Evolutionary conservation across 2,329 filamentous ascomycete genomes (phyloP), one percentile per base, ranked within the genome.

Genomic region (Alternaria conjuncta): DNA sequence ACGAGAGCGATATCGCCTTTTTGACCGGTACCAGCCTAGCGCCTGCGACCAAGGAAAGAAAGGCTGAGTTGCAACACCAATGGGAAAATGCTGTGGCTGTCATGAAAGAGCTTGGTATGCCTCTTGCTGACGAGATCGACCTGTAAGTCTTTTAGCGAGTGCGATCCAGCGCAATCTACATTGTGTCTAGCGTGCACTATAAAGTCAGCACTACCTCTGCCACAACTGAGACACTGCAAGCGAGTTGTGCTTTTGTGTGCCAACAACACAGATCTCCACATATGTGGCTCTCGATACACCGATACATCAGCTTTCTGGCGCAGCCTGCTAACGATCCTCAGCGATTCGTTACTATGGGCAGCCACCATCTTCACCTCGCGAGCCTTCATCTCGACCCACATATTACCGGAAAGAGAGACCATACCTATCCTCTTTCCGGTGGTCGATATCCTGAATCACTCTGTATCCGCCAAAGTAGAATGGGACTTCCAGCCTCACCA

Each of bases 311-410:
- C 51, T 53, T 18, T 32, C 23, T 13, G 43, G 25, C 26, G 32
- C 57, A 30, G 18, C 47, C 50, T 30, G 64, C 74, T 76, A 60
- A 75, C 65, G 10, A 23, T 5, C 46, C 44, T 18, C 73, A 86
- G 84, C 81, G 75, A 83, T 44, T 78, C 82, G 13, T 84, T 82
- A 65, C 72, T 80, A 44, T 86, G 85, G 83, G 83, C 85, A n/a
- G 80, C 83, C 15, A 85, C 83, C 6, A 82, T 86, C 21, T 84
- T 83, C 69, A 83, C 83, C 5, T 86, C 84, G 5, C 82, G 85
- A 30, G 82, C 83, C 15, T 86, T 87, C 68, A 82, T 83, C 15
- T 85, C 84, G 21, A 75, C 70, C 32, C 70, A 72, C 25, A 71
- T 75, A 12, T 66, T 79, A 21, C 78, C 77, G 5, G 68, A 66